Conservation (phyloP, 805 yeast species). For the Cyberlindnera maritima region DNA sequence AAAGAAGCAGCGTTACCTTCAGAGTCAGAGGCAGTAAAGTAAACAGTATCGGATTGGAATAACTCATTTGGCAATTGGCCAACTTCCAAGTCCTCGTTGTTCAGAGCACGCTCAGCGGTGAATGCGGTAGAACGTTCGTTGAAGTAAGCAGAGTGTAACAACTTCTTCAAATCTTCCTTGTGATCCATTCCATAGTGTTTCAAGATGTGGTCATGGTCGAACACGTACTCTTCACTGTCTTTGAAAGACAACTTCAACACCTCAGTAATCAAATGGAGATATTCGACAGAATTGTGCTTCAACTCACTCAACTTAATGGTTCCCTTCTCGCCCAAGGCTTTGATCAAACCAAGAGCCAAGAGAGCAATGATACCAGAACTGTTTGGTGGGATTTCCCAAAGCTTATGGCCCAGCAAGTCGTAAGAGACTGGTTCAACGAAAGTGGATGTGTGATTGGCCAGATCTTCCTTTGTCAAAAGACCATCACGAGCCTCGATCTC, state of each 20-base stretch:
- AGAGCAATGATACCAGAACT: constrained; percentile 80
- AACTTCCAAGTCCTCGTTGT: constrained; percentile 40
- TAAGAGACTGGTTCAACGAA: constrained; percentile 62
- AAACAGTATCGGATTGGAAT: constrained; percentile 67
- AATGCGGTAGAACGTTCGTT: constrained; percentile 48
- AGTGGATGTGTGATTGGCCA: constrained; percentile 54
- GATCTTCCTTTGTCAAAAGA: constrained; percentile 52
- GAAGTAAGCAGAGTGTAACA: constrained; percentile 51
- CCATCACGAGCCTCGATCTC: constrained; percentile 55
- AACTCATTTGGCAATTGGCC: constrained; percentile 55
- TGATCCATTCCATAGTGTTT: constrained; percentile 32
- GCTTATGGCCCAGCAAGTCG: constrained; percentile 48
- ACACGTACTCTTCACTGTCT: constrained; percentile 71
- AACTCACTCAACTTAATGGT: constrained; percentile 40
- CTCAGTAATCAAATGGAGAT: constrained; percentile 68
- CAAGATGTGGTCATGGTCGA: constrained; percentile 51
- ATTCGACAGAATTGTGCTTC: constrained; percentile 67
- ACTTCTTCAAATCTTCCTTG: constrained; percentile 24
- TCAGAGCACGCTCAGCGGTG: constrained; percentile 36
- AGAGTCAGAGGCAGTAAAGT: constrained; percentile 59
- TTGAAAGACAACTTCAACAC: constrained; percentile 68
- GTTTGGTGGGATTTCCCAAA: constrained; percentile 86
- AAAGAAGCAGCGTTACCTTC: constrained; percentile 82
- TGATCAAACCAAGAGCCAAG: constrained; percentile 64
- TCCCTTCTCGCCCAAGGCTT: constrained; percentile 46